phyloP scores from a whole-genome alignment of 306 rosid species.

The Ormosia semicastrata region DNA sequence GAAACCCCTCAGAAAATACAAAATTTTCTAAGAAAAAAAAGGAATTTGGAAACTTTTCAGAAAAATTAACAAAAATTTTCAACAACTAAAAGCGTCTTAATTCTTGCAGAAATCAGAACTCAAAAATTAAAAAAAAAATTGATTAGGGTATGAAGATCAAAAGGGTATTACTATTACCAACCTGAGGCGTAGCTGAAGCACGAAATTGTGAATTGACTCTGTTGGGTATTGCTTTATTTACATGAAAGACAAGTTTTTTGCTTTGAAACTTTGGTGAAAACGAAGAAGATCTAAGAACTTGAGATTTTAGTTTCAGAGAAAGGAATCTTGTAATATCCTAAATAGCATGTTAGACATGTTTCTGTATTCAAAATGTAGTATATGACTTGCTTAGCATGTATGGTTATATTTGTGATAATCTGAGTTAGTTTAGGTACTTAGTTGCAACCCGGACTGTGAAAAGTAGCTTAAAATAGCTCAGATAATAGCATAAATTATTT shows the following conservation, averaged over 20 bases:
- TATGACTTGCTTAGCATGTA: no score
- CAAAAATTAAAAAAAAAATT: no score
- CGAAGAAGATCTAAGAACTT: slow-evolving; percentile 27
- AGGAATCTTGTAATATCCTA: no score
- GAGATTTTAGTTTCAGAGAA: slow-evolving; percentile 47
- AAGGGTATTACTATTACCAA: slow-evolving; percentile 22
- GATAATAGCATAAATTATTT: no score
- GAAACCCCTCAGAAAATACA: not conserved
- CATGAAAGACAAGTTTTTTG: slow-evolving; percentile 30
- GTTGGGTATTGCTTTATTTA: slow-evolving; percentile 26
- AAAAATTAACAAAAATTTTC: not conserved
- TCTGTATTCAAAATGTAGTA: no score
- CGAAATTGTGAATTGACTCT: slow-evolving; percentile 22
- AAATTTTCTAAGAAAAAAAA: not conserved
- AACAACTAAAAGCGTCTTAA: not conserved
- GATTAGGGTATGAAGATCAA: not conserved
- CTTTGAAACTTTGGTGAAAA: slow-evolving; percentile 45
- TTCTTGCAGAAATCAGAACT: not conserved
- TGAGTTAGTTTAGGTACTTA: no score
- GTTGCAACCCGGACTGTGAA: no score
- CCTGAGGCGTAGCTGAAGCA: slow-evolving; percentile 50
- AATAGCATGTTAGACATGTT: no score
- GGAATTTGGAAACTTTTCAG: not conserved
- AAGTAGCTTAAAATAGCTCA: no score
- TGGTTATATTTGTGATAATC: no score